Conservation (phyloP, 2,329 filamentous ascomycete species). For the Clonostachys rhizophaga region DNA sequence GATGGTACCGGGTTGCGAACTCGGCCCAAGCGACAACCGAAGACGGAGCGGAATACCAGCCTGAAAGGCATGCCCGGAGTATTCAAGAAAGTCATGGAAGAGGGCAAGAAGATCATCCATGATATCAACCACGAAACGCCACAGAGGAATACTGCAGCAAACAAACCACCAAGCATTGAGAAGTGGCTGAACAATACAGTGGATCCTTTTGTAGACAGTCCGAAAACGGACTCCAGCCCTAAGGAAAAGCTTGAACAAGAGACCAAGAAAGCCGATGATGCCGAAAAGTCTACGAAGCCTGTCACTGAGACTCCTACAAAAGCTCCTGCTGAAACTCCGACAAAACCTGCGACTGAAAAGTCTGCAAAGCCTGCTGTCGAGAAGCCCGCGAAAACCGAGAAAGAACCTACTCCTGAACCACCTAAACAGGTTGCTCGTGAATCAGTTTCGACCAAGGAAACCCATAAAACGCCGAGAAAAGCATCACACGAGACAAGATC, state of each 20-base stretch:
- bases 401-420: neutral
- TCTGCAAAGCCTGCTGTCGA: conserved; percentile 17
- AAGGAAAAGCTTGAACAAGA: no score
- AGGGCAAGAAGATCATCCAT: conserved; percentile 61
- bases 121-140: conserved; percentile 47
- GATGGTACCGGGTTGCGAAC: conserved; percentile 36
- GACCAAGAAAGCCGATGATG: no score
- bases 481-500: conserved; percentile 12
- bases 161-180: conserved; percentile 60
- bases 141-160: conserved; percentile 39
- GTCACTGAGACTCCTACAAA: no score
- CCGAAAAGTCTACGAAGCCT: no score
- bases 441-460: neutral
- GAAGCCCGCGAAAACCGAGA: neutral
- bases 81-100: conserved; percentile 59
- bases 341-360: conserved; percentile 1
- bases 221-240: neutral
- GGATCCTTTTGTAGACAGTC: conserved; percentile 53
- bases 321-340: neutral
- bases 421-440: neutral
- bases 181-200: conserved; percentile 60
- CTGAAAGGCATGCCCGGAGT: conserved; percentile 59
- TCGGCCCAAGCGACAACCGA: conserved; percentile 26
- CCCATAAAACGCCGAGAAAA: conserved; percentile 8
- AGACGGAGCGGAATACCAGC: conserved; percentile 49